phyloP scores from a whole-genome alignment of 177 flowering plant species.

The Vitis hybrid region DNA sequence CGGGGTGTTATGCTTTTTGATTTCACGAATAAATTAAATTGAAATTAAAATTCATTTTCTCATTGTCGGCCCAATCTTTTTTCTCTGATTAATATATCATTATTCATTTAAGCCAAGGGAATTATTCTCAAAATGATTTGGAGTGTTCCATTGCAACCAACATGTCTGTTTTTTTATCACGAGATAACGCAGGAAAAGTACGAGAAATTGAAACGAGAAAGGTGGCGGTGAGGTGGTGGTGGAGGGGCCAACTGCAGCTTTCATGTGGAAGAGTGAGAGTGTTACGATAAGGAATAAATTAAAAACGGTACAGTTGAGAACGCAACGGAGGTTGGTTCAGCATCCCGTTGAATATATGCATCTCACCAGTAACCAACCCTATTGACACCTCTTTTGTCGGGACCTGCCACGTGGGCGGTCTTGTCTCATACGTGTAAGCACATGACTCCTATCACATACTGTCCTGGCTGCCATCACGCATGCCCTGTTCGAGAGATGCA shows the following conservation, averaged over 20 bases:
- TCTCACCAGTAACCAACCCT: conserved; percentile 4
- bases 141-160: no score
- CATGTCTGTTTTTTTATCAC: no score
- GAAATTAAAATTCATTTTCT: no score
- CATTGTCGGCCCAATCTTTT: no score
- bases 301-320: conserved; percentile 2
- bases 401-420: neutral
- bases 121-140: no score
- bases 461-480: neutral
- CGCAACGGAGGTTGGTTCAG: conserved; percentile 14
- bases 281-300: neutral
- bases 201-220: neutral
- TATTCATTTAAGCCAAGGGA: no score
- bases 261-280: neutral
- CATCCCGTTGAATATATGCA: neutral
- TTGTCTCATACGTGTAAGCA: conserved; percentile 7
- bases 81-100: no score
- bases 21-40: no score
- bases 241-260: neutral
- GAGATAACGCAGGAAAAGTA: no score
- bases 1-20: no score
- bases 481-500: neutral
- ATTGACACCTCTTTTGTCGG: conserved; percentile 18
- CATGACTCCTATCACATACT: neutral
- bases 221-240: neutral